These are phyloP conservation scores for Solanum megistacrolobum DNA, from an alignment of 257 asterid species.

Conservation along the genomic window DNA sequence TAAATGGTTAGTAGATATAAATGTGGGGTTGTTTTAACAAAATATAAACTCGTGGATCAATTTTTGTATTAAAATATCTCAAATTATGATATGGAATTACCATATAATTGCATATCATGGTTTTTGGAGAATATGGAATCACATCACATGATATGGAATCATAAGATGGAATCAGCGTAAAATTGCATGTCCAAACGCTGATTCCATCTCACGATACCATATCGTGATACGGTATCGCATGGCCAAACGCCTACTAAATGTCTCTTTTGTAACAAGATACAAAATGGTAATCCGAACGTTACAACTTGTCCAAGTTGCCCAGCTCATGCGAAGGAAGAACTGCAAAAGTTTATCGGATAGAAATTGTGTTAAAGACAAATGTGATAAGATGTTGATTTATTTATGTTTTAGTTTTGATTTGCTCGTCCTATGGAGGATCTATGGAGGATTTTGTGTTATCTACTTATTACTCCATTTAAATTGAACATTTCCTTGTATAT, in stretches of 20 bases:
- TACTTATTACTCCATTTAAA: not conserved
- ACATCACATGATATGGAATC: too few relatives aligned
- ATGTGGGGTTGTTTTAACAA: too few relatives aligned
- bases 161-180: too few relatives aligned
- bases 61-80: too few relatives aligned
- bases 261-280: not conserved
- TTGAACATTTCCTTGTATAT: not conserved
- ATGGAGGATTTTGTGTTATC: not conserved
- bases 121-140: too few relatives aligned
- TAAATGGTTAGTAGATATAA: too few relatives aligned
- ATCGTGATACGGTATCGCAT: too few relatives aligned
- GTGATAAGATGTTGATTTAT: not conserved
- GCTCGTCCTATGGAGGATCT: not conserved
- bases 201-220: too few relatives aligned
- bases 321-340: not conserved
- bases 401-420: not conserved
- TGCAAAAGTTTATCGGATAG: not conserved
- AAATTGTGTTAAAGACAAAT: not conserved
- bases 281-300: not conserved
- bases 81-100: too few relatives aligned
- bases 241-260: not conserved
- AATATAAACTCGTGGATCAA: too few relatives aligned
- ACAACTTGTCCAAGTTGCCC: not conserved
- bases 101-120: too few relatives aligned
- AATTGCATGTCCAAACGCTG: too few relatives aligned